phyloP scores from a whole-genome alignment of 345 rosid species.

The Microthlaspi erraticum region DNA sequence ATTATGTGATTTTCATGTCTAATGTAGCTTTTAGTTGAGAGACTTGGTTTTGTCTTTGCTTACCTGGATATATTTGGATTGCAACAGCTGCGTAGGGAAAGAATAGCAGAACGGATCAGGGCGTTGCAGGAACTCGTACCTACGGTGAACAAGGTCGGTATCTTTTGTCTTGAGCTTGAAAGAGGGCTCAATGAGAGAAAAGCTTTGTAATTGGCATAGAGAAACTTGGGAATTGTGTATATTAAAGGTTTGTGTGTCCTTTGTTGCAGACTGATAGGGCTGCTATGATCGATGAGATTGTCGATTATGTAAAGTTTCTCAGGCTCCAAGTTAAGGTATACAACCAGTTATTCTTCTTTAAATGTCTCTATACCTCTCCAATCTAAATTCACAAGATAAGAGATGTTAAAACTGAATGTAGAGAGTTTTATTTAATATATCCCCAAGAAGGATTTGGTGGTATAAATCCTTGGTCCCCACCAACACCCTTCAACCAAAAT shows the following conservation, averaged over 20 bases:
- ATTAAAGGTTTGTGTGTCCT: not conserved
- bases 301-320: conserved; percentile 97
- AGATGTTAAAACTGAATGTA: conserved; percentile 11
- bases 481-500: conserved; percentile 12
- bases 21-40: conserved; percentile 6
- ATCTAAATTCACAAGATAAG: not conserved
- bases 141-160: conserved; percentile 88
- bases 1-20: conserved; percentile 9
- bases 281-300: conserved; percentile 98
- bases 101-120: conserved; percentile 98
- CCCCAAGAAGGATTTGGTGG: conserved; percentile 29
- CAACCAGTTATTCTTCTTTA: not conserved
- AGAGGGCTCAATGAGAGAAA: conserved; percentile 5
- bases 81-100: conserved; percentile 88
- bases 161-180: conserved; percentile 17
- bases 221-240: not conserved
- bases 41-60: not conserved
- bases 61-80: conserved; percentile 8
- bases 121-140: conserved; percentile 98
- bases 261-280: conserved; percentile 86
- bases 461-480: conserved; percentile 45
- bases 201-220: conserved; percentile 13
- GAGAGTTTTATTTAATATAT: conserved; percentile 33
- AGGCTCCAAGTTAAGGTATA: conserved; percentile 99
- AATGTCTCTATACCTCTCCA: not conserved